Percentiles rank a stretch among this genome's conserved stretches.
Evolutionary conservation across 2,329 filamentous ascomycete species (phyloP).

Genomic region (Acephala macrosclerotiorum): DNA sequence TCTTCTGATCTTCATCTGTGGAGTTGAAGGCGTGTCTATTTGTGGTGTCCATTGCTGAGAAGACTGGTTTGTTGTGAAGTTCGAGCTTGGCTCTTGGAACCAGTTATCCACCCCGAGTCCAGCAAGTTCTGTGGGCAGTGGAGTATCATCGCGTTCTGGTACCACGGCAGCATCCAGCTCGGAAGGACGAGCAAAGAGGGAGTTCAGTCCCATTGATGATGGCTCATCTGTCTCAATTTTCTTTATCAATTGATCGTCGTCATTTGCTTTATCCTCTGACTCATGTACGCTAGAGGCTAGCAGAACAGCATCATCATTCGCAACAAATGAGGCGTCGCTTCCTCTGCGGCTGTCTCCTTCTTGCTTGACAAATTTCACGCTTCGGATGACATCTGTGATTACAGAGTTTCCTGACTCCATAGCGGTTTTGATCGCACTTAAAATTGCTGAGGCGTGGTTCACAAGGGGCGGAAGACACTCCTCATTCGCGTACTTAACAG

Average conservation of each 20-base stretch:
- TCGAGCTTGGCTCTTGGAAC: neutral
- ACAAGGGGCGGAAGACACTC: neutral
- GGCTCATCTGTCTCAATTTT: neutral
- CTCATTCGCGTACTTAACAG: neutral
- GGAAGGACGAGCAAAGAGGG: no score
- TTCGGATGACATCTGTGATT: neutral
- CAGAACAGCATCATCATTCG: neutral
- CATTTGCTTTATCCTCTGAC: neutral
- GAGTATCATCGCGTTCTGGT: neutral
- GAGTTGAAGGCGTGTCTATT: neutral
- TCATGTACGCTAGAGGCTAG: neutral
- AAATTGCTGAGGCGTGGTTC: neutral
- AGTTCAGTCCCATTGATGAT: no score
- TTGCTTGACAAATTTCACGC: neutral
- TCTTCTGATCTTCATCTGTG: neutral
- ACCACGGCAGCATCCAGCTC: neutral
- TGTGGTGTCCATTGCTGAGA: neutral
- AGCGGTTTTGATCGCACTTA: conserved; percentile 10
- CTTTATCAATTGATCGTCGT: neutral
- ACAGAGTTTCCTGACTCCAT: neutral
- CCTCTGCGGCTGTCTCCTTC: neutral
- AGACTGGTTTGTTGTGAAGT: neutral
- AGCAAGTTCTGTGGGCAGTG: neutral
- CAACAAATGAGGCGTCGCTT: conserved; percentile 2
- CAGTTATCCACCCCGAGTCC: neutral